Evolutionary conservation across 176 grass and related monocot species (phyloP), one percentile per base, ranked within the genome.

Genomic region (Cenchrus americanus): DNA sequence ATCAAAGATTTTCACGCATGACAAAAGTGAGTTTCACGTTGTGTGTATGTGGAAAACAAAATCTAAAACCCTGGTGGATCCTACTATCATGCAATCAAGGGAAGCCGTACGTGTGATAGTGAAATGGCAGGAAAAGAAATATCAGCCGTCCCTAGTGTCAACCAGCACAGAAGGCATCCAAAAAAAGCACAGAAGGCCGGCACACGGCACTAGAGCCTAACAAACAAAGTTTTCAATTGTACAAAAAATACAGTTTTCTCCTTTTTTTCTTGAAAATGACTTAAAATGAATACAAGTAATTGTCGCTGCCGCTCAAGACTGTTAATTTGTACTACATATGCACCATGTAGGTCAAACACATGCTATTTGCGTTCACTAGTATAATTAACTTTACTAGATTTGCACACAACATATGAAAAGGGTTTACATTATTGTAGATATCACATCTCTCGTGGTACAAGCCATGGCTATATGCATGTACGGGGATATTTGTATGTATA

Each of bases 231-330:
- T 72, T 15, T 77, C 10, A 72, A 10, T 26, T 8, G 30, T 70
- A 43, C 61, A 19, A 40, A 40, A 68, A 68, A 80, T 60, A 86
- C 84, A 46, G 67, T 78, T 78, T 74, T 26, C 84, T 69, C 80
- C 49, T 90, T 90, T 90, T 90, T 86, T 86, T 73, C 30, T n/a
- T 60, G 83, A 86, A 72, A 78, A 42, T 3, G 83, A 66, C 73
- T 61, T n/a, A 5, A 66, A 86, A 58, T 26, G 41, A 49, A 24
- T 66, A 77, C 14, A 78, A 26, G 21, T 65, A 71, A 69, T 77
- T 65, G 34, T 62, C 64, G 77, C 26, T 68, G 19, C 66, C 47
- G 15, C 53, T 43, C 65, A 69, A 26, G 46, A 55, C 72, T 27
- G 30, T 3, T 71, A 77, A 82, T 89, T 77, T 89, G 62, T 81